Evolutionary conservation across 208 protist genomes (phyloP).

Genomic region (Acanthamoeba sp.): DNA sequence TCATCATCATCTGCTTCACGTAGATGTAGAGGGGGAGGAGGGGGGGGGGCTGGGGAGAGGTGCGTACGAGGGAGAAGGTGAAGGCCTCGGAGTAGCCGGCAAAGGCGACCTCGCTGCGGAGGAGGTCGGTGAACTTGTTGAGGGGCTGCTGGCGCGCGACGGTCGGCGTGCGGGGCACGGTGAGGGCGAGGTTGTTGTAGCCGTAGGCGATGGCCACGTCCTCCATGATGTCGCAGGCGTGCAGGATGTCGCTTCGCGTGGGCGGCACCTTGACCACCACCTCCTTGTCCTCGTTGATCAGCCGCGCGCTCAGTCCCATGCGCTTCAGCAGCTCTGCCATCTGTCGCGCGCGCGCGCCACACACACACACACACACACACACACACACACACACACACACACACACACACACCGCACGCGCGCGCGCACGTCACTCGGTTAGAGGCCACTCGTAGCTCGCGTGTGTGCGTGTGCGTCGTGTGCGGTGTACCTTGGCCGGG

Average conservation of each 20-base stretch:
- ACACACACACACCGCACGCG: too few relatives aligned
- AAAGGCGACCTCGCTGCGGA: constrained; percentile 95
- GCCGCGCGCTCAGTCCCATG: constrained; percentile 61
- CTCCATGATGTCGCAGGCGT: constrained; percentile 97
- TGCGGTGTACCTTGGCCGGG: constrained; percentile 88
- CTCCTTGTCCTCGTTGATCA: constrained; percentile 76
- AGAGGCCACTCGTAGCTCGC: too few relatives aligned
- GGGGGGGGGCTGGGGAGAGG: neutral
- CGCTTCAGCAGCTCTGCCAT: neutral
- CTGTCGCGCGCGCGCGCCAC: neutral
- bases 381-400: too few relatives aligned
- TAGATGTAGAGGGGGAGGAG: constrained; percentile 55
- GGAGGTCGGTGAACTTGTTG: constrained; percentile 94
- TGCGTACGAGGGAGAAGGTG: constrained; percentile 93
- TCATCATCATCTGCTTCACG: too few relatives aligned
- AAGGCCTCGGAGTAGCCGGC: constrained; percentile 97
- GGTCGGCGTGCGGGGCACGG: constrained; percentile 91
- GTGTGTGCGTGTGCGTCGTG: neutral
- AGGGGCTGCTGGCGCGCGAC: constrained; percentile 94
- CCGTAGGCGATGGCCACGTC: constrained; percentile 99
- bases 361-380: too few relatives aligned
- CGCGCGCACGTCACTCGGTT: neutral
- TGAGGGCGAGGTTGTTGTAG: constrained; percentile 96
- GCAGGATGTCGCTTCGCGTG: constrained; percentile 96
- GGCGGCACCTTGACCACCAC: constrained; percentile 94